Percentiles rank a stretch among this genome's conserved stretches.
These are phyloP conservation scores for Arabidopsis hybrid DNA, from an alignment of 441 rosid species.

Conservation along the genomic window DNA sequence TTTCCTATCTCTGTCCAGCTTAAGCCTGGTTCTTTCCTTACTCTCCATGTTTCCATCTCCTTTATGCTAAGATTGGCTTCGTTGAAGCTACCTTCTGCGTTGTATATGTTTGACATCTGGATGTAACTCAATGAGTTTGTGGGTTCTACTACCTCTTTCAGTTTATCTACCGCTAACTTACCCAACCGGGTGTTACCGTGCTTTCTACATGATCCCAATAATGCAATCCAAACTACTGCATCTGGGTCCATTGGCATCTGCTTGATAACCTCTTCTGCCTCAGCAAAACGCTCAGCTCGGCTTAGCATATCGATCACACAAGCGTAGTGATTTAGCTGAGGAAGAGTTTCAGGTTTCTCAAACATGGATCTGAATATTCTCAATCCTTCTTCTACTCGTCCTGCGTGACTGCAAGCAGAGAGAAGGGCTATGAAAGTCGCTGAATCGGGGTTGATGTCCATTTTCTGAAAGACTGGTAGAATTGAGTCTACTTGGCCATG, in stretches of 20 bases:
- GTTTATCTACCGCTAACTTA: constrained; percentile 59
- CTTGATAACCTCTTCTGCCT: constrained; percentile 62
- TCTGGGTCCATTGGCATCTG: constrained; percentile 80
- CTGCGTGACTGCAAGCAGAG: constrained; percentile 86
- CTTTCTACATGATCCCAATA: constrained; percentile 75
- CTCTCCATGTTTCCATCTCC: constrained; percentile 62
- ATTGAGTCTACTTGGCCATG: constrained; percentile 76
- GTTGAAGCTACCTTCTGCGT: constrained; percentile 60
- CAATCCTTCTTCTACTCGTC: constrained; percentile 72
- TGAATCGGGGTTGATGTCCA: constrained; percentile 69
- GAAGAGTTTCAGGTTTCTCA: constrained; percentile 51
- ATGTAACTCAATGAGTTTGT: constrained; percentile 65
- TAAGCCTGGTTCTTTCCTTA: constrained; percentile 77
- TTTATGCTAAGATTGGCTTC: constrained; percentile 62
- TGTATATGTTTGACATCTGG: constrained; percentile 78
- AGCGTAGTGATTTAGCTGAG: constrained; percentile 77
- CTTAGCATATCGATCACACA: constrained; percentile 81
- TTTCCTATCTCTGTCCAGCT: constrained; percentile 76
- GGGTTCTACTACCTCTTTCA: constrained; percentile 63
- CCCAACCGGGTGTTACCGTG: constrained; percentile 66
- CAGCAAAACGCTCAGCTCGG: constrained; percentile 66
- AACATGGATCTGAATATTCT: constrained; percentile 62
- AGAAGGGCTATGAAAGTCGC: constrained; percentile 77
- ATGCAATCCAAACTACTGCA: constrained; percentile 76
- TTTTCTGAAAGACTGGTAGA: constrained; percentile 55